Evolutionary conservation across 768 basidiomycete species (phyloP), one percentile per base, ranked within the genome.

Genomic region (Pisolithus orientalis): DNA sequence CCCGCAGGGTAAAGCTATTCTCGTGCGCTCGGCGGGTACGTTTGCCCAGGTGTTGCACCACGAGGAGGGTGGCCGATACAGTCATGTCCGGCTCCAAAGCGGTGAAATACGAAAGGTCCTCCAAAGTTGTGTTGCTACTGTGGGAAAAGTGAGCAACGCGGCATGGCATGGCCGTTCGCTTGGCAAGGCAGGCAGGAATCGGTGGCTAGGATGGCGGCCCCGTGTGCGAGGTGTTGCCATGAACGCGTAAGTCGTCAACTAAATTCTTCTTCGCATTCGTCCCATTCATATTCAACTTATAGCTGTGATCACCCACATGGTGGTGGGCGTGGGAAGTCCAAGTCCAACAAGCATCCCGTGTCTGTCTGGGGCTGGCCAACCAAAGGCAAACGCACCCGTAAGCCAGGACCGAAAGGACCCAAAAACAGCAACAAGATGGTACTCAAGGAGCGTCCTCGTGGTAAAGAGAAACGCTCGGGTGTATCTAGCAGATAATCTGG

Each of bases 261-360:
- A 3, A n/a, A 28, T 45, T 25, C 8, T 13, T 16, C 10, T 25
- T 6, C 2, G n/a, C 6, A n/a, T 27, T 45, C 6, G 27, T 3
- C 29, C 9, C 24, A 14, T 16, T 16, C 14, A n/a, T 31, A 45
- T 16, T 31, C 9, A 1, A 5, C n/a, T 1, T 27, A 6, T 29
- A 93, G 90, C 44, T 80, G 78, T 50, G 92, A 94, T 70, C 92
- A 94, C 70, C 94, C 95, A 55, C 94, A 96, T 66, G 94, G 94
- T 70, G 94, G 95, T 75, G 95, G 95, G 69, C 87, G 95, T 72
- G 95, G 95, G 60, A 97, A 95, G 70, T 90, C 88, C 54, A 98
- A 99, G 78, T 91, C 90, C 53, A 85, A 94, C 80, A 95, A 91
- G 65, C 85, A 94, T 65, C 92, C 94, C 2, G 84, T 89, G 27